phyloP scores from a whole-genome alignment of 805 yeast genomes.

The Spathaspora gorwiae region DNA sequence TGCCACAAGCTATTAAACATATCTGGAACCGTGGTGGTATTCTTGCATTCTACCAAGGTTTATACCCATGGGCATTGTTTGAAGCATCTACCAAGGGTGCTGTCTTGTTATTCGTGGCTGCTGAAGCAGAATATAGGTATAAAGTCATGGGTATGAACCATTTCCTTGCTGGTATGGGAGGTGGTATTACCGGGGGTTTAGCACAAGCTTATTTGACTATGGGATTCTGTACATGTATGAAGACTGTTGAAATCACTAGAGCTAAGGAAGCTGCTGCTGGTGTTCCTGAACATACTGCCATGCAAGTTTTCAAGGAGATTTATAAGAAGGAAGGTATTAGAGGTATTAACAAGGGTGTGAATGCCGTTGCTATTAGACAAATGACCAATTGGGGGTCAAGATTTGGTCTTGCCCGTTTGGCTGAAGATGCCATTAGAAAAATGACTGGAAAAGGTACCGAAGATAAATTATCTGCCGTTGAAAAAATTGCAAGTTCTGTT shows the following conservation, averaged over 20 bases:
- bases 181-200: slow-evolving; percentile 94
- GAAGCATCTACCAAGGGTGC: slow-evolving; percentile 99
- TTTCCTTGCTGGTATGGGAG: slow-evolving; percentile 85
- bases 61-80: slow-evolving; percentile 99
- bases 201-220: slow-evolving; percentile 94
- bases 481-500: slow-evolving; percentile 79
- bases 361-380: slow-evolving; percentile 98
- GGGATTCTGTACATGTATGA: slow-evolving; percentile 99
- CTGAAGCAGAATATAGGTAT: slow-evolving; percentile 83
- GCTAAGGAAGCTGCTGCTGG: slow-evolving; percentile 68
- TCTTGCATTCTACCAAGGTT: slow-evolving; percentile 91
- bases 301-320: slow-evolving; percentile 82
- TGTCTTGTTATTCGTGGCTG: slow-evolving; percentile 83
- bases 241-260: slow-evolving; percentile 96
- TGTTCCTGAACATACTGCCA: slow-evolving; percentile 61
- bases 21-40: slow-evolving; percentile 95
- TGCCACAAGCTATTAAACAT: slow-evolving; percentile 62
- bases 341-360: slow-evolving; percentile 96
- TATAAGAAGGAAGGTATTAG: slow-evolving; percentile 81
- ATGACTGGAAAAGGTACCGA: slow-evolving; percentile 52
- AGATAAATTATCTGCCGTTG: slow-evolving; percentile 64
- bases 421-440: slow-evolving; percentile 77
- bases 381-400: slow-evolving; percentile 99
- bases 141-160: slow-evolving; percentile 54
- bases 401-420: slow-evolving; percentile 86